A percentile compares a stretch with the other conserved stretches of the same genome.
These are phyloP conservation scores for Suillus subluteus DNA, from an alignment of 768 basidiomycete genomes.

Conservation along the genomic window DNA sequence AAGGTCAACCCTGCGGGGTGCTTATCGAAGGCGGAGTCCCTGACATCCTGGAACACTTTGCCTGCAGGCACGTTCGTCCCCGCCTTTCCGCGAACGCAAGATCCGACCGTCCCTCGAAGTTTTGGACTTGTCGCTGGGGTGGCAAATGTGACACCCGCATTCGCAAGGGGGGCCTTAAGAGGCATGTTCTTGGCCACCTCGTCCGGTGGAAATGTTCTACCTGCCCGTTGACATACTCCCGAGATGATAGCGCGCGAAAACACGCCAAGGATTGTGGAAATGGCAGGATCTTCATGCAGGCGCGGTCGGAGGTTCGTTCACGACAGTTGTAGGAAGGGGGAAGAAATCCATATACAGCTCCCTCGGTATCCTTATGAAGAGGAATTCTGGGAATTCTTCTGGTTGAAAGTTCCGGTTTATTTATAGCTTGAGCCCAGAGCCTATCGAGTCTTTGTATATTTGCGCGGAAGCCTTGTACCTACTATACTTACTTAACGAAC, in stretches of 20 bases:
- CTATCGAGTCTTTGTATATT: not conserved
- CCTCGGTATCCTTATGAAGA: not conserved
- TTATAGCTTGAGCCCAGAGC: not conserved
- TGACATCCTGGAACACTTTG: not conserved
- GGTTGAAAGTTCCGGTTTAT: not conserved
- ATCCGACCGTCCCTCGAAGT: not conserved
- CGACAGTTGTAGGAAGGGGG: not conserved
- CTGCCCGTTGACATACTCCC: not conserved
- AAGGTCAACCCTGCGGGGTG: not conserved
- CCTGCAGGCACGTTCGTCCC: not conserved
- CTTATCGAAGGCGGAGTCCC: not conserved
- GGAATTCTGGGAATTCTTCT: not conserved
- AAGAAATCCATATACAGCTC: not conserved
- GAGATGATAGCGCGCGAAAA: not conserved
- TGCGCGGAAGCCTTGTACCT: not conserved
- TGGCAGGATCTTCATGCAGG: not conserved
- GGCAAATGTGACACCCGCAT: not conserved
- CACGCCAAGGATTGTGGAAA: not conserved
- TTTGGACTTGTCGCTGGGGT: slow-evolving; percentile 2
- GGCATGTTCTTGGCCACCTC: not conserved
- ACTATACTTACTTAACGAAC: not conserved
- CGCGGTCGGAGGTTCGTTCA: not conserved
- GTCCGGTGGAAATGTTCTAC: not conserved
- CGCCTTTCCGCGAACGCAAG: not conserved
- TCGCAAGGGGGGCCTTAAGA: not conserved